A percentile compares a stretch with the other conserved stretches of the same genome.
Conservation (phyloP, 768 basidiomycete species). For the Glaciozyma antarctica region DNA sequence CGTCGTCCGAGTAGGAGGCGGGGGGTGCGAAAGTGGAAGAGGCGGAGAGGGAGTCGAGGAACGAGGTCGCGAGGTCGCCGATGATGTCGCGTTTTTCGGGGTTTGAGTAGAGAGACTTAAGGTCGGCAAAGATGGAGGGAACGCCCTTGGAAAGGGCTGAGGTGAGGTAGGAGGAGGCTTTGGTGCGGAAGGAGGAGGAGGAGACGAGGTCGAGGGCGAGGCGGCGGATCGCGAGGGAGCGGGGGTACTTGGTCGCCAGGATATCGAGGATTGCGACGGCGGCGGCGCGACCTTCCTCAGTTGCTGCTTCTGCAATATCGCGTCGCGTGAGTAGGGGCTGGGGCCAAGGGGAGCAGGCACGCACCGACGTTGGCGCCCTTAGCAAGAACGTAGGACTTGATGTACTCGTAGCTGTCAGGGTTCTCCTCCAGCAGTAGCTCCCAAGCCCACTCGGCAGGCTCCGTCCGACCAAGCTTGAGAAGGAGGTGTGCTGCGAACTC, state of each 20-base stretch:
- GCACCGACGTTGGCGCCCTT: slow-evolving; percentile 59
- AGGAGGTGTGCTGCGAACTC: slow-evolving; percentile 61
- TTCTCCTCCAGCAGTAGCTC: slow-evolving; percentile 71
- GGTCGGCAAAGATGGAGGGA: slow-evolving; percentile 83
- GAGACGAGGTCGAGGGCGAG: slow-evolving; percentile 60
- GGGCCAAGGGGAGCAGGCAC: slow-evolving; percentile 27
- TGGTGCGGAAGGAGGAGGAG: slow-evolving; percentile 53
- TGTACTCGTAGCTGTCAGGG: slow-evolving; percentile 71
- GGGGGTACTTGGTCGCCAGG: slow-evolving; percentile 56
- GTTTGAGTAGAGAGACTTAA: slow-evolving; percentile 68
- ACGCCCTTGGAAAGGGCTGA: slow-evolving; percentile 69
- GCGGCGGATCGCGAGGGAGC: slow-evolving; percentile 61
- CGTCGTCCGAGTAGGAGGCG: slow-evolving; percentile 11
- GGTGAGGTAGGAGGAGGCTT: slow-evolving; percentile 59
- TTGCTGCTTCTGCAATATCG: slow-evolving; percentile 2
- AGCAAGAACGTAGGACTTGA: slow-evolving; percentile 58
- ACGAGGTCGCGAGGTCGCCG: slow-evolving; percentile 54
- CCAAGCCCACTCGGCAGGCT: slow-evolving; percentile 75
- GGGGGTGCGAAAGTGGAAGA: slow-evolving; percentile 15
- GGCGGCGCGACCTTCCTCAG: slow-evolving; percentile 47
- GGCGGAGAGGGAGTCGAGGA: slow-evolving; percentile 17
- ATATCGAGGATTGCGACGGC: slow-evolving; percentile 54
- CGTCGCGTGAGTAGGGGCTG: neutral
- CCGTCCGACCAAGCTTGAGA: slow-evolving; percentile 52
- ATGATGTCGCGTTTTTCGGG: slow-evolving; percentile 60